Evolutionary conservation across 1,284 basidiomycete genomes (phyloP), one percentile per base, ranked within the genome.

Genomic region (Cryptococcus depauperatus): DNA sequence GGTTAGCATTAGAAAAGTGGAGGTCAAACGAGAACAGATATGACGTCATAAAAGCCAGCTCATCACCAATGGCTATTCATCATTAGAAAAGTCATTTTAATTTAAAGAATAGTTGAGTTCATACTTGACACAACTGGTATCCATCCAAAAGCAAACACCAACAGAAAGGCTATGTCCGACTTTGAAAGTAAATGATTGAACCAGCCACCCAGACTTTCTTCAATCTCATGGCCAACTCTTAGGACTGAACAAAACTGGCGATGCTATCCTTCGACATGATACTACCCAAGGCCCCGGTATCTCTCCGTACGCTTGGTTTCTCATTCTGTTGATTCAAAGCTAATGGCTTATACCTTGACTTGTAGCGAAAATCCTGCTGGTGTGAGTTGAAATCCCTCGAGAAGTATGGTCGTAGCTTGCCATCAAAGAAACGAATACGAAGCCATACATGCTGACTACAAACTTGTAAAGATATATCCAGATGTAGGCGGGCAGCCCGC

Each of bases 311-410:
- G 65, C 57, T 2, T n/a, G n/a, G n/a, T 5, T 13, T 7, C 18
- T 22, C 34, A 35, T 9, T 13, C 34, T n/a, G 16, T 14, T 11
- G 9, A 9, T 19, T 19, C 16, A n/a, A n/a, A n/a, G 35, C n/a
- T 7, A 14, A 13, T 21, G n/a, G 35, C n/a, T 21, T 7, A 37
- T 18, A 13, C 9, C 3, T 22, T 19, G 14, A 18, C 25, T 10
- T 22, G n/a, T 25, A 63, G 56, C 4, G 57, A 59, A 38, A 61
- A 62, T 40, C 63, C 60, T 28, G 60, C 27, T n/a, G 62, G 59
- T 5, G 62, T 63, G 37, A 48, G 61, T 59, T 3, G 10, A 23
- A 16, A 3, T 30, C 10, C n/a, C 10, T 10, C 10, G n/a, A 11
- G 18, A 27, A 16, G 30, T 25, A 8, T 37, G 7, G 28, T 14